Evolutionary conservation across 129 eudicot species (phyloP).

Genomic region (Heracleum sosnowskyi): DNA sequence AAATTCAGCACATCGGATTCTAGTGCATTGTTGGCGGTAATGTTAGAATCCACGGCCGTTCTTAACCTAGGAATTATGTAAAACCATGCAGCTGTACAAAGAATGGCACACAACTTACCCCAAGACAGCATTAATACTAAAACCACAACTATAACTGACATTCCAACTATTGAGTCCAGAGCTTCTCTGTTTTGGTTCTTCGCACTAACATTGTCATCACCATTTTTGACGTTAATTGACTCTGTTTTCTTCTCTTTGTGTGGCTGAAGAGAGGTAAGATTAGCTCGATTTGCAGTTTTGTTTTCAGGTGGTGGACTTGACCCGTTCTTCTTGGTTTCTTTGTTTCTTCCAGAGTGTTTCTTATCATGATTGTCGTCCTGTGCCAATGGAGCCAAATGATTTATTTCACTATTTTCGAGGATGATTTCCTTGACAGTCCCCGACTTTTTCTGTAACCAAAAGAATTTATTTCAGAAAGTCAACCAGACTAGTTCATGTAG

Average conservation of each 20-base stretch:
- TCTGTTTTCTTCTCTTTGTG: constrained; percentile 11
- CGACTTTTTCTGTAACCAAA: constrained; percentile 8
- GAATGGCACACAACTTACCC: constrained; percentile 63
- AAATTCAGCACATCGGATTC: constrained; percentile 5
- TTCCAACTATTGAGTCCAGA: constrained; percentile 40
- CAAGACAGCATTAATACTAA: constrained; percentile 35
- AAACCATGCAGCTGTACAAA: constrained; percentile 63
- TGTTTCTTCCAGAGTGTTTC: constrained; percentile 5
- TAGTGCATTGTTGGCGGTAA: background rate
- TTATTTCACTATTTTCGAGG: constrained; percentile 11
- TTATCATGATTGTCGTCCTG: background rate
- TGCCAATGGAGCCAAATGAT: background rate
- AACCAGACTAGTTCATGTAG: background rate
- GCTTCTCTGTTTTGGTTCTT: background rate
- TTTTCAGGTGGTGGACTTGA: background rate
- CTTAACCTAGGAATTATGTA: constrained; percentile 31
- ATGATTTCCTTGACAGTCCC: constrained; percentile 4
- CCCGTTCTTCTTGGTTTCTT: background rate
- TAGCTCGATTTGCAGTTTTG: background rate
- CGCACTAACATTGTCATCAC: background rate
- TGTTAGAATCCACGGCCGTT: constrained; percentile 1
- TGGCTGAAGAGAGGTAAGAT: background rate
- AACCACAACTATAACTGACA: constrained; percentile 39
- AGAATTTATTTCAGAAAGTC: background rate
- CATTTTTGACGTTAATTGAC: background rate